phyloP scores from a whole-genome alignment of 176 grass and related monocot genomes.

The Carex parvula region DNA sequence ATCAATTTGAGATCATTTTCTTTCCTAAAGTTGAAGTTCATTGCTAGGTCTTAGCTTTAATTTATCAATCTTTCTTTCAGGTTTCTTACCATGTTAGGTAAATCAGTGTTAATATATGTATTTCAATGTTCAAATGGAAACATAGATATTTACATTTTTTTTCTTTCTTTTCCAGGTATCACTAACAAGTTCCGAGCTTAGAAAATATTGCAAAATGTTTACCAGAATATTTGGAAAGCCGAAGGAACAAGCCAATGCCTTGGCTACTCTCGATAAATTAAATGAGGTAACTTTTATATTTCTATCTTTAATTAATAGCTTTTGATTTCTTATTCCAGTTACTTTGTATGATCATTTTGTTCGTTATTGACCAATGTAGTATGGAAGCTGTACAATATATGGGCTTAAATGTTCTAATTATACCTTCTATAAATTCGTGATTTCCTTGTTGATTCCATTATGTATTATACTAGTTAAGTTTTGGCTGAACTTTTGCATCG shows the following conservation, averaged over 20 bases:
- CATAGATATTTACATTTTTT: constrained; percentile 29
- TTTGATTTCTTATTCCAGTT: background rate
- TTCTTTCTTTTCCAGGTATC: background rate
- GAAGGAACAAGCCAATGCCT: constrained; percentile 81
- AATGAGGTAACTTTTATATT: constrained; percentile 54
- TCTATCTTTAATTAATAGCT: background rate
- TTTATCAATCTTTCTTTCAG: background rate
- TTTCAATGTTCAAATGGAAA: constrained; percentile 1
- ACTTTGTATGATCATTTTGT: background rate
- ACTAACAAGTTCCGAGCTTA: constrained; percentile 30
- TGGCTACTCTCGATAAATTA: constrained; percentile 93
- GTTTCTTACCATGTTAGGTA: background rate
- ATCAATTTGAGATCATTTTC: background rate
- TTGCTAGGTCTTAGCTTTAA: background rate
- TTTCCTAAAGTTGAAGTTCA: background rate
- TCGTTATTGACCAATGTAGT: background rate
- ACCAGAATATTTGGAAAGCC: constrained; percentile 92
- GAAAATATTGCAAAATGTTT: constrained; percentile 52
- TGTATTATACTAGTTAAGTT: background rate
- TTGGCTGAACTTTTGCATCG: background rate
- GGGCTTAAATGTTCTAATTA: background rate
- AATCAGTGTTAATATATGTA: constrained; percentile 17
- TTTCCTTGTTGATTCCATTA: background rate
- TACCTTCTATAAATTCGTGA: background rate
- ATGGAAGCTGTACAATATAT: background rate